Evolutionary conservation across 2,329 filamentous ascomycete genomes (phyloP).

Genomic region (Eurotiales sp.): DNA sequence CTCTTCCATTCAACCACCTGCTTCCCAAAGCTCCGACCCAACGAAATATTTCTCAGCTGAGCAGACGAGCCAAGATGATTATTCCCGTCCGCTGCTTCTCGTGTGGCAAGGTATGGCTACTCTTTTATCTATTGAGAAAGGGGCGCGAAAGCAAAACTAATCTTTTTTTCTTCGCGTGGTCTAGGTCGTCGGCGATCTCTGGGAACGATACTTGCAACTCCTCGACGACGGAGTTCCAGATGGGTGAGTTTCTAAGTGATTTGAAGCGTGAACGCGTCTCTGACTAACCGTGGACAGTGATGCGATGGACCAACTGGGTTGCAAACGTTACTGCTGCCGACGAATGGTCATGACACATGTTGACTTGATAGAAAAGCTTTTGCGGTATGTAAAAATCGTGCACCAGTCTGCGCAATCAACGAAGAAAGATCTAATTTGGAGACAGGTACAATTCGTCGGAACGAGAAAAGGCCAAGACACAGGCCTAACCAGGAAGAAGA

Average conservation of each 20-base stretch:
- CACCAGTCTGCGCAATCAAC: constrained; percentile 1
- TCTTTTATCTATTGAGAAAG: constrained; percentile 10
- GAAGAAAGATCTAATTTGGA: background rate
- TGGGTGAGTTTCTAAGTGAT: constrained; percentile 54
- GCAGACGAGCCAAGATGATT: constrained; percentile 63
- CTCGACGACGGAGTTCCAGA: constrained; percentile 74
- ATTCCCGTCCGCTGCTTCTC: constrained; percentile 98
- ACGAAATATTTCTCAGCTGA: background rate
- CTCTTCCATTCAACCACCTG: background rate
- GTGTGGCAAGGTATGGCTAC: constrained; percentile 78
- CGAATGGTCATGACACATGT: constrained; percentile 99
- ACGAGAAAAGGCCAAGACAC: constrained; percentile 42
- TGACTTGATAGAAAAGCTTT: constrained; percentile 95
- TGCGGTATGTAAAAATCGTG: constrained; percentile 64
- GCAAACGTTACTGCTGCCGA: constrained; percentile 96
- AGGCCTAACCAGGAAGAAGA: constrained; percentile 16
- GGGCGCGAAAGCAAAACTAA: constrained; percentile 10
- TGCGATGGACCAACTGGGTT: constrained; percentile 90
- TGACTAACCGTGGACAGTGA: constrained; percentile 56
- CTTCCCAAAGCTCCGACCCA: background rate
- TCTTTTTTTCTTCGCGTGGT: background rate
- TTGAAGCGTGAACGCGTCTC: background rate
- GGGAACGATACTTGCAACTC: constrained; percentile 90
- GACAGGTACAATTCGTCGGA: constrained; percentile 49
- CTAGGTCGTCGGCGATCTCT: constrained; percentile 93